Evolutionary conservation across 768 basidiomycete species (phyloP).

Genomic region (Pisolithus marmoratus): DNA sequence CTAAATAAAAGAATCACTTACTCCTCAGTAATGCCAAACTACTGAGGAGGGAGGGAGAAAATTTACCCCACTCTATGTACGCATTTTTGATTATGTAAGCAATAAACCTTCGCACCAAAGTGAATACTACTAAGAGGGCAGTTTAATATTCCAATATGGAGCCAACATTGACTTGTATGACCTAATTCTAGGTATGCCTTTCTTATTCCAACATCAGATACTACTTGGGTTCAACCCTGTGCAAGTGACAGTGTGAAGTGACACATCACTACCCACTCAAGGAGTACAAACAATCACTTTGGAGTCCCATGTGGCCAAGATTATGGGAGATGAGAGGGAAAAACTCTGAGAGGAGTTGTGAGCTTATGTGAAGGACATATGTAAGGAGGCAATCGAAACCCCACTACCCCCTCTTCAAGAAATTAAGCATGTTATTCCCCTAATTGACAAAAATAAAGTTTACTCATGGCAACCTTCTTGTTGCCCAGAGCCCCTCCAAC

Average conservation of each 20-base stretch:
- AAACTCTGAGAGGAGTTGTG: too few relatives aligned
- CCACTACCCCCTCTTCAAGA: conserved; percentile 24
- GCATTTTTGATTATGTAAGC: too few relatives aligned
- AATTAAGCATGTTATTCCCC: conserved; percentile 33
- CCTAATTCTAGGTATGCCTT: conserved; percentile 34
- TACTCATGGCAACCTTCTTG: too few relatives aligned
- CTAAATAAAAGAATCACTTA: too few relatives aligned
- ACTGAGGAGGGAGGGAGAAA: too few relatives aligned
- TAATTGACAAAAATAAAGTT: conserved; percentile 30
- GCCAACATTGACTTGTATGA: conserved; percentile 36
- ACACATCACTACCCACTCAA: conserved; percentile 6
- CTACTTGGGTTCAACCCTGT: conserved; percentile 24
- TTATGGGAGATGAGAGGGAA: conserved; percentile 4
- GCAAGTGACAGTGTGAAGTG: conserved; percentile 10
- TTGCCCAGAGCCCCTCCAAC: too few relatives aligned
- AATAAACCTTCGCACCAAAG: too few relatives aligned
- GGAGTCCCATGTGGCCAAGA: neutral
- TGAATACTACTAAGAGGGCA: too few relatives aligned
- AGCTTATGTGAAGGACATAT: conserved; percentile 21
- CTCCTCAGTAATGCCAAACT: too few relatives aligned
- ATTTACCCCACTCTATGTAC: too few relatives aligned
- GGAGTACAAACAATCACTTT: conserved; percentile 4
- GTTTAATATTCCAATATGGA: conserved; percentile 17
- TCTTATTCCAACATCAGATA: too few relatives aligned
- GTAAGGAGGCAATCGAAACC: conserved; percentile 22